Conservation (phyloP, 164 flowering plant species). For the Kingdonia uniflora region DNA sequence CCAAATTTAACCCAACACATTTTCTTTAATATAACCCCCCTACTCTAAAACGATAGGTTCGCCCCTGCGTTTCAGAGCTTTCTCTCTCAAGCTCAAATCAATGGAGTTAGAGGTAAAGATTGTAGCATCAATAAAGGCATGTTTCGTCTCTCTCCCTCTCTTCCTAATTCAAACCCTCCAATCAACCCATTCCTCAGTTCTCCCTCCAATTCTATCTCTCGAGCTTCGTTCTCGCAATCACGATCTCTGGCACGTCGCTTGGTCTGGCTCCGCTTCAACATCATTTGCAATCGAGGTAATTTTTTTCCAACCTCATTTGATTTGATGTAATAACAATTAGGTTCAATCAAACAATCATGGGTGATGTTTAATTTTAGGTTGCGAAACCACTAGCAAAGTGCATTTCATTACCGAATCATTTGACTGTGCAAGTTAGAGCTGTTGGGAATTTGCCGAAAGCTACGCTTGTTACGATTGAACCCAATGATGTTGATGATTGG, state of each 20-base stretch:
- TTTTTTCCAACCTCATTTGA: background rate
- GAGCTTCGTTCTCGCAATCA: conserved; percentile 47
- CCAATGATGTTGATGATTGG: conserved; percentile 91
- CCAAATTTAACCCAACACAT: too few relatives aligned
- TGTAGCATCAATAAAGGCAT: conserved; percentile 60
- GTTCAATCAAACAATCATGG: too few relatives aligned
- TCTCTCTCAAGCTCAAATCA: too few relatives aligned
- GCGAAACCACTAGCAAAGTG: conserved; percentile 68
- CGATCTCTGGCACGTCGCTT: conserved; percentile 58
- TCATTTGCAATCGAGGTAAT: conserved; percentile 73
- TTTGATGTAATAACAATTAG: background rate
- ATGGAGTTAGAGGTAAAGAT: conserved; percentile 72
- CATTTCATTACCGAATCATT: conserved; percentile 42
- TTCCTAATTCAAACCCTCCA: conserved; percentile 69
- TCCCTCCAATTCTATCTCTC: conserved; percentile 56
- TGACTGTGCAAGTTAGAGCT: conserved; percentile 54
- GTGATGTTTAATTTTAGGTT: conserved; percentile 24
- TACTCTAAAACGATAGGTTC: too few relatives aligned
- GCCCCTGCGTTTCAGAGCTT: too few relatives aligned
- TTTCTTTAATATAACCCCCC: too few relatives aligned
- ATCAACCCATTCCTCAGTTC: conserved; percentile 25
- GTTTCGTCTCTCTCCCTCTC: conserved; percentile 80
- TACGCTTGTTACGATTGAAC: conserved; percentile 58
- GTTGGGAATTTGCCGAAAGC: conserved; percentile 66
- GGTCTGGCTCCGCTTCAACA: conserved; percentile 83